Base-by-base conservation (phyloP, 78 protist genomes). In the Bodo saltans region DNA sequence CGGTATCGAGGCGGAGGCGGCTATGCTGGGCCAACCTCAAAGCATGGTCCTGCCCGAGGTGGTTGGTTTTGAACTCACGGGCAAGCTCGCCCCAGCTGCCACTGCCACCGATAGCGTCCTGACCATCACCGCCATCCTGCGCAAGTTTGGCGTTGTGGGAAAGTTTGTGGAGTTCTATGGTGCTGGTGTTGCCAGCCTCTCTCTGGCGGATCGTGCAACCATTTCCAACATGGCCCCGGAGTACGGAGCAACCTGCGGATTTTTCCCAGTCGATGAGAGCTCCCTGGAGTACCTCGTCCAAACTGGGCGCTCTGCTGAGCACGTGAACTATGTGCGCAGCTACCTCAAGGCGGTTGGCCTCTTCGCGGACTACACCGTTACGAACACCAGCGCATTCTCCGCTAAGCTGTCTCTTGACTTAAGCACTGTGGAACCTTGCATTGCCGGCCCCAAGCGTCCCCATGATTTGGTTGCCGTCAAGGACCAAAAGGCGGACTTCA, bases 141-240 rank as follows among this genome's bases (percentile, higher is more conserved):
- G 93, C 33, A 79, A 85, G 78, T 85, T 84, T 73, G 93, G 93
- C 33, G 93, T 94, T 40, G 95, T 90, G n/a, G 94, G 93, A 32
- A 92, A 91, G 71, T 91, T 92, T 78, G 97, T 93, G 38, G 97
- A 95, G 88, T 93, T 95, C 78, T 90, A 82, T 52, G 98, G 98
- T 11, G 68, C 72, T 1, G 95, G 93, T 35, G 85, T 85, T 30
- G 40, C 87, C 67, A 30, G 75, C n/a, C 85, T 93, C 42, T 81
- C 92, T 27, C 79, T 93, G 3, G 91, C 92, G 42, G 95, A 92
- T 74, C 90, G 98, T 38, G 90, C 94, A 0, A 95, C 98, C 74
- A 90, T 95, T 34, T 83, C 95, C n/a, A 89, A 90, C 88, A 95
- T 95, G 98, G 92, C 95, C 30, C 95, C 94, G 42, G 98, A 95